Evolutionary conservation across 1,284 basidiomycete species (phyloP).

Genomic region (Cerioporus squamosus): DNA sequence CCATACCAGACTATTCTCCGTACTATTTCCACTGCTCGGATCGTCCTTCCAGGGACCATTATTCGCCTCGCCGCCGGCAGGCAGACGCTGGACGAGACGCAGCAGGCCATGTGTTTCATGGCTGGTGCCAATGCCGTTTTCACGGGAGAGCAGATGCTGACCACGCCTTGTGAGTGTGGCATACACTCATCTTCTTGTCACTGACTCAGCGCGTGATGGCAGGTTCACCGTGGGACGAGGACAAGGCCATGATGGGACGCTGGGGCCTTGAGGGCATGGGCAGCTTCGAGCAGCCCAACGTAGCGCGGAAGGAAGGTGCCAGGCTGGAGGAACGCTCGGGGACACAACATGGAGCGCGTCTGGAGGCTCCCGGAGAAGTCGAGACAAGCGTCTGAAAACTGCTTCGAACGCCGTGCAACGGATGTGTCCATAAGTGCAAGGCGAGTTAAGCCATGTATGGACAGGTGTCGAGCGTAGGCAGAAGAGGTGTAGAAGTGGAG

Average conservation of each 20-base stretch:
- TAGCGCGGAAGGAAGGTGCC: conserved; percentile 50
- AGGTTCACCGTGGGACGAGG: conserved; percentile 91
- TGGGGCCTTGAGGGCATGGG: conserved; percentile 94
- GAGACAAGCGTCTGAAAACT: conserved; percentile 14
- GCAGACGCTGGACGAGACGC: conserved; percentile 87
- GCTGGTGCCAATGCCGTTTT: conserved; percentile 98
- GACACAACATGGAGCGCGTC: not conserved
- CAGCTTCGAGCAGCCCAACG: conserved; percentile 75
- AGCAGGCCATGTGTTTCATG: conserved; percentile 98
- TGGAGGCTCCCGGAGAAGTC: conserved; percentile 7
- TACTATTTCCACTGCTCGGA: conserved; percentile 94
- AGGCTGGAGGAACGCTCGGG: conserved; percentile 23
- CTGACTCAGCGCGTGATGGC: conserved; percentile 16
- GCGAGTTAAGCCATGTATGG: not conserved
- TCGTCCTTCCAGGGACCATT: conserved; percentile 91
- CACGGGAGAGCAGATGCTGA: conserved; percentile 97
- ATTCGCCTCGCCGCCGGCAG: conserved; percentile 95
- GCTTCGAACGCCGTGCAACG: not conserved
- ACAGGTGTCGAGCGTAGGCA: not conserved
- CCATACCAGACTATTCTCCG: conserved; percentile 86
- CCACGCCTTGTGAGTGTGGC: conserved; percentile 82
- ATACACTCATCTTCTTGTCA: conserved; percentile 13
- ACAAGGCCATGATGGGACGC: conserved; percentile 91
- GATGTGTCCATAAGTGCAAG: not conserved
- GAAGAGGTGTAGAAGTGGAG: not conserved